phyloP scores from a whole-genome alignment of 2,329 filamentous ascomycete genomes.

The Triangularia setosa region DNA sequence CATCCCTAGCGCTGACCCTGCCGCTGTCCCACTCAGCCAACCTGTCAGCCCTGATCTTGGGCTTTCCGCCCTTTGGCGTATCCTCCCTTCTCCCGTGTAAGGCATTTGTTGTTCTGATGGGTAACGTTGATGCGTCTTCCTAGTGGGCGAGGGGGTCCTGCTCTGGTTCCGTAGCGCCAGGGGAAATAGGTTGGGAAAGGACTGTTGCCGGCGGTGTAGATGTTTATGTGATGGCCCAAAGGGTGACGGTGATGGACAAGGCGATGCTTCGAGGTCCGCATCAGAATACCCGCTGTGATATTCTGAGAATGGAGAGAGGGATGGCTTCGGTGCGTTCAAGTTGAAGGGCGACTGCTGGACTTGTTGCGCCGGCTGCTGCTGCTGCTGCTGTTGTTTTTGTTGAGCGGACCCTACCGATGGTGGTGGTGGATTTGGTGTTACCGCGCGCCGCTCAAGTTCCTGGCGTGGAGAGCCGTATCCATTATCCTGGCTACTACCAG shows the following conservation, averaged over 20 bases:
- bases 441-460: slow-evolving; percentile 21
- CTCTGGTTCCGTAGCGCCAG: slow-evolving; percentile 24
- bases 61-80: slow-evolving; percentile 20
- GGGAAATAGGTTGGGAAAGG: slow-evolving; percentile 35
- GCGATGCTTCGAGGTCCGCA: slow-evolving; percentile 23
- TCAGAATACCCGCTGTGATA: slow-evolving; percentile 33
- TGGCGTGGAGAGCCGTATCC: slow-evolving; percentile 23
- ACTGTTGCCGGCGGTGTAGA: slow-evolving; percentile 34
- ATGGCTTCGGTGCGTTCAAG: slow-evolving; percentile 20
- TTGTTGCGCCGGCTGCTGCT: slow-evolving; percentile 8
- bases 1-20: slow-evolving; percentile 24
- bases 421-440: slow-evolving; percentile 13
- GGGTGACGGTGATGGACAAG: slow-evolving; percentile 18
- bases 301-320: slow-evolving; percentile 30
- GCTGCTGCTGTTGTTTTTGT: slow-evolving; percentile 9
- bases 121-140: slow-evolving; percentile 24
- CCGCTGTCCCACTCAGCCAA: slow-evolving; percentile 32
- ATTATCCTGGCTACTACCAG: slow-evolving; percentile 16
- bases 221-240: slow-evolving; percentile 17
- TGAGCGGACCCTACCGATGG: background rate
- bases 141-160: slow-evolving; percentile 30
- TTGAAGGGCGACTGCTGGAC: slow-evolving; percentile 11
- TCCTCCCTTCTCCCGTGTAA: slow-evolving; percentile 40
- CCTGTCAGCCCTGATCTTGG: slow-evolving; percentile 30
- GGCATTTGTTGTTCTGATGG: slow-evolving; percentile 37